phyloP scores from a whole-genome alignment of 441 rosid genomes.

The Populus hybrid region DNA sequence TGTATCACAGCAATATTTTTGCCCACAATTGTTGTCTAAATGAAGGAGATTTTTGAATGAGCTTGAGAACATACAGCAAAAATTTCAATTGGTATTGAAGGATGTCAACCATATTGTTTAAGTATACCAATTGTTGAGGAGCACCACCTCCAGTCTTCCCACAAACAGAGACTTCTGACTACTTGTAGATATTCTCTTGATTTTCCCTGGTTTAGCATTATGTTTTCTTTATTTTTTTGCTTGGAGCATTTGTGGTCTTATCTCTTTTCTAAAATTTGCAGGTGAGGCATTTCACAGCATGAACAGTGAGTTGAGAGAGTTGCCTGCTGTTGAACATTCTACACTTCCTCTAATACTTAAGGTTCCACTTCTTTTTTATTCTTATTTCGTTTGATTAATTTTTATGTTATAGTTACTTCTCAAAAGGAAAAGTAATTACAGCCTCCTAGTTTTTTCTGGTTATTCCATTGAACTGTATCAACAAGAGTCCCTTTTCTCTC shows the following conservation, averaged over 20 bases:
- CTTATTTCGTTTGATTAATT: slow-evolving; percentile 4
- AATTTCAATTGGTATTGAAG: neutral
- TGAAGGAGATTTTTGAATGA: neutral
- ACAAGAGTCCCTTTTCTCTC: neutral
- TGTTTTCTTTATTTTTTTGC: neutral
- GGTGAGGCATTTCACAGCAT: slow-evolving; percentile 81
- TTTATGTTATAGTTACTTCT: neutral
- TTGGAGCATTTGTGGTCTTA: neutral
- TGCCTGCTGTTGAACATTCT: slow-evolving; percentile 94
- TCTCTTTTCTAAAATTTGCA: slow-evolving; percentile 32
- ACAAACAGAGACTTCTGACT: neutral
- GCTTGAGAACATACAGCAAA: neutral
- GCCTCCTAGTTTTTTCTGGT: neutral
- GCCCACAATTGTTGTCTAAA: neutral
- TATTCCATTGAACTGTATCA: neutral
- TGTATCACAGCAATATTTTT: neutral
- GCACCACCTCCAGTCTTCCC: neutral
- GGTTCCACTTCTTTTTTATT: slow-evolving; percentile 40
- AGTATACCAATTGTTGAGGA: neutral
- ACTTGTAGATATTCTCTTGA: neutral
- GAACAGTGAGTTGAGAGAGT: slow-evolving; percentile 86
- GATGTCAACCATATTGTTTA: neutral
- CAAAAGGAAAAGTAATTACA: neutral
- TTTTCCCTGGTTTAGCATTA: neutral
- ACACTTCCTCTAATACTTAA: slow-evolving; percentile 88